These are phyloP conservation scores for Drechslerella dactyloides DNA, from an alignment of 2,329 filamentous ascomycete species.

Conservation along the genomic window DNA sequence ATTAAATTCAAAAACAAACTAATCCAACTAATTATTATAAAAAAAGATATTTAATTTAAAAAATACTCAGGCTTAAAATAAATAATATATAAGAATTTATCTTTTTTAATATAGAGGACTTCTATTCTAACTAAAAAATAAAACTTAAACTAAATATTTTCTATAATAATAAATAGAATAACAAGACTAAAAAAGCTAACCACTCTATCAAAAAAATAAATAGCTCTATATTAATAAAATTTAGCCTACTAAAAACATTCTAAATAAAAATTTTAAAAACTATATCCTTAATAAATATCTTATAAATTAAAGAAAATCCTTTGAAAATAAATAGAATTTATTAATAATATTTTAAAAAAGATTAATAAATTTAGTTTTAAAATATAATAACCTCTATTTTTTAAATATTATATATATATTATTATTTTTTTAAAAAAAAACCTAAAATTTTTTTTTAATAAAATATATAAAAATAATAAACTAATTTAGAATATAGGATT, in stretches of 20 bases:
- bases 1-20: too few relatives aligned
- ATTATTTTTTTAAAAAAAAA: not conserved
- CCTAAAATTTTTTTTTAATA: slow-evolving; percentile 5
- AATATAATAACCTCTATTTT: slow-evolving; percentile 11
- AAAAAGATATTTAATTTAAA: not conserved
- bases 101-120: too few relatives aligned
- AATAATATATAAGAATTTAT: too few relatives aligned
- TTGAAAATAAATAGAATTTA: slow-evolving; percentile 2
- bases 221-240: not conserved
- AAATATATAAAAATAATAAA: slow-evolving; percentile 2
- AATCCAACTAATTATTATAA: too few relatives aligned
- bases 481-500: slow-evolving; percentile 13
- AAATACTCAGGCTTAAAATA: slow-evolving; percentile 9
- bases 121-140: not conserved
- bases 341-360: slow-evolving; percentile 21
- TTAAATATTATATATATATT: slow-evolving; percentile 8
- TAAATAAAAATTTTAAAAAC: not conserved
- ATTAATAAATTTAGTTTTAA: slow-evolving; percentile 8
- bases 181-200: not conserved
- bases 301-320: not conserved
- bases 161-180: not conserved
- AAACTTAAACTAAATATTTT: slow-evolving; percentile 5
- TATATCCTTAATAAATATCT: slow-evolving; percentile 7
- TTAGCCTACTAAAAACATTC: not conserved
- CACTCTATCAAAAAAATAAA: not conserved